phyloP scores from a whole-genome alignment of 2,329 filamentous ascomycete genomes.

The Aspergillus alliaceus region DNA sequence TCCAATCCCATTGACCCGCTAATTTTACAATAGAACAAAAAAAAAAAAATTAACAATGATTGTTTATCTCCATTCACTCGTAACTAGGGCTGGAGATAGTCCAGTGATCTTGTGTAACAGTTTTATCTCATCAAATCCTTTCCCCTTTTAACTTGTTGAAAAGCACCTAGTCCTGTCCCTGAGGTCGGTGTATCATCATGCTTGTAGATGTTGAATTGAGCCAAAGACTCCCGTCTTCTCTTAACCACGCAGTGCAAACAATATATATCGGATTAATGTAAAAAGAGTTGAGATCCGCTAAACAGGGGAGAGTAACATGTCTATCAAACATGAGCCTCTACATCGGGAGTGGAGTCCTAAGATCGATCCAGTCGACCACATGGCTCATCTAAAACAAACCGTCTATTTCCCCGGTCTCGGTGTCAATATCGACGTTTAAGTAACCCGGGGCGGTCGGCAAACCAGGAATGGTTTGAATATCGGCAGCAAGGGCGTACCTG shows the following conservation, averaged over 20 bases:
- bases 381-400: conserved; percentile 72
- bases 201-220: conserved; percentile 13
- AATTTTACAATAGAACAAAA: too few relatives aligned
- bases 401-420: conserved; percentile 80
- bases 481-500: conserved; percentile 88
- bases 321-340: neutral
- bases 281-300: conserved; percentile 14
- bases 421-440: conserved; percentile 82
- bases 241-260: neutral
- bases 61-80: conserved; percentile 9
- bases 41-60: neutral
- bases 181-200: conserved; percentile 5
- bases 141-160: conserved; percentile 22
- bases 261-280: neutral
- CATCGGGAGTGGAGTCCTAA: neutral
- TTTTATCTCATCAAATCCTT: neutral
- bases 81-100: conserved; percentile 4
- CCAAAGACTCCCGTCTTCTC: neutral
- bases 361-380: neutral
- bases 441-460: conserved; percentile 94
- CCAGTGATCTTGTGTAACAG: neutral
- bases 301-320: conserved; percentile 61
- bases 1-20: too few relatives aligned
- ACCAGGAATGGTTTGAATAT: conserved; percentile 97
- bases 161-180: neutral